A percentile compares a stretch with the other conserved stretches of the same genome.
These are phyloP conservation scores for Cocos nucifera DNA, from an alignment of 176 grass and related monocot species.

Conservation along the genomic window DNA sequence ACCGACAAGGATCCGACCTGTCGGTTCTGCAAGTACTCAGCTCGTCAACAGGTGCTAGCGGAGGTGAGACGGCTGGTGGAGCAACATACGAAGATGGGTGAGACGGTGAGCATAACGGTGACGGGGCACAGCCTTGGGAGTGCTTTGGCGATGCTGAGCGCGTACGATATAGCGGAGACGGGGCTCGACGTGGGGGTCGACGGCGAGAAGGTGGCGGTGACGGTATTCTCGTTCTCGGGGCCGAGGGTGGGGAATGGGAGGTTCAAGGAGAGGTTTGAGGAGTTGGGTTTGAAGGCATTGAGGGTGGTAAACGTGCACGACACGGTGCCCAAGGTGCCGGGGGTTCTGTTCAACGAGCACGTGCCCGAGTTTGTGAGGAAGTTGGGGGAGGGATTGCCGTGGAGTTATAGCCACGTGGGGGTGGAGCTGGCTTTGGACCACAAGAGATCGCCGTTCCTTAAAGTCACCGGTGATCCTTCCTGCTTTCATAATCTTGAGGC, in stretches of 20 bases:
- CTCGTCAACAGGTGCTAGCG: constrained; percentile 60
- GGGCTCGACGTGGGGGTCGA: constrained; percentile 13
- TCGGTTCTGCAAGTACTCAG: constrained; percentile 89
- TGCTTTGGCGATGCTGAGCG: constrained; percentile 59
- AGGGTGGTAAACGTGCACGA: constrained; percentile 83
- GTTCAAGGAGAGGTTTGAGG: constrained; percentile 63
- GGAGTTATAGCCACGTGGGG: constrained; percentile 81
- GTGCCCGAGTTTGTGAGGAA: constrained; percentile 37
- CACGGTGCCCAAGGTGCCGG: constrained; percentile 63
- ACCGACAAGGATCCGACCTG: constrained; percentile 64
- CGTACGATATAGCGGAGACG: constrained; percentile 76
- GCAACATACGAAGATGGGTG: constrained; percentile 26
- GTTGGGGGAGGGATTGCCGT: constrained; percentile 39
- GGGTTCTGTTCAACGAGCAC: constrained; percentile 66
- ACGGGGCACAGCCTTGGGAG: constrained; percentile 87
- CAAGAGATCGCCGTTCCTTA: constrained; percentile 69
- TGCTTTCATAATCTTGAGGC: constrained; percentile 78
- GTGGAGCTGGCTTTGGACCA: constrained; percentile 63
- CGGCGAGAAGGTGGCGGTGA: constrained; percentile 24
- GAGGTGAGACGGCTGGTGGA: constrained; percentile 56
- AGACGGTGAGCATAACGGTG: constrained; percentile 64
- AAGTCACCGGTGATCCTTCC: constrained; percentile 46
- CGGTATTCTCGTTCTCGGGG: constrained; percentile 66
- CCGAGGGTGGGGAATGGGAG: constrained; percentile 66
- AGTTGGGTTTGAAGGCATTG: constrained; percentile 54